Base-by-base conservation (phyloP, 1,284 basidiomycete genomes). In the Xerocomus amazonicus region DNA sequence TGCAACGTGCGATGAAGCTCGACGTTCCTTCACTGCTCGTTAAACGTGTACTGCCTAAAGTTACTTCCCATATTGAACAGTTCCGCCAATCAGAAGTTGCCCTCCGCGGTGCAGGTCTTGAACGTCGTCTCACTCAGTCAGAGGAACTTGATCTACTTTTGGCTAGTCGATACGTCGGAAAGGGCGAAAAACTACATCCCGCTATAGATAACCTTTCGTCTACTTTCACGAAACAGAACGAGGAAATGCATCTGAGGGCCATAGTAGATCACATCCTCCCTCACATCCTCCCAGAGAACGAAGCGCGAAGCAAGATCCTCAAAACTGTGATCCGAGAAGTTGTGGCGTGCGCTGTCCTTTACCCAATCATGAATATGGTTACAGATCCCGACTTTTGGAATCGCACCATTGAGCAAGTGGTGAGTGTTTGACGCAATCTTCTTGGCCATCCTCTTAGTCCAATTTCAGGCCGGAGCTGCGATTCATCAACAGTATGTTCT, bases 371-470 rank as follows among this genome's bases (percentile, higher is more conserved):
- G 74, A 91, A 97, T 48, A 90, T 95, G 84, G 64, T 98, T 39
- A 80, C 89, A 43, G 95, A 98, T 65, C 90, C 93, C 14, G 96
- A 98, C 68, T 97, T 97, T 58, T 97, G 94, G 92, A 98, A 98
- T 70, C 77, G 84, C 48, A 80, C 84, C 41, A 90, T 98, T 47
- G 94, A 97, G 66, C 87, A 94, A 71, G 79, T 91, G 69, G 90
- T 90, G 68, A 67, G 85, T 75, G 32, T 26, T 43, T 33, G 27
- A 9, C 23, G 17, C 33, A 16, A 39, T 10, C 12, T n/a, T 9
- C 13, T 27, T 23, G 29, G 9, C 37, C 23, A 17, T 26, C 26
- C 32, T 43, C 51, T 56, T 8, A 57, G 19, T 52, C 51, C 31
- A 26, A 26, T 40, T 10, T 35, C 43, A 92, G 89, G 90, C 92